A percentile compares a stretch with the other conserved stretches of the same genome.
Evolutionary conservation across 129 eudicot species (phyloP).

Genomic region (Helianthus tuberosus): DNA sequence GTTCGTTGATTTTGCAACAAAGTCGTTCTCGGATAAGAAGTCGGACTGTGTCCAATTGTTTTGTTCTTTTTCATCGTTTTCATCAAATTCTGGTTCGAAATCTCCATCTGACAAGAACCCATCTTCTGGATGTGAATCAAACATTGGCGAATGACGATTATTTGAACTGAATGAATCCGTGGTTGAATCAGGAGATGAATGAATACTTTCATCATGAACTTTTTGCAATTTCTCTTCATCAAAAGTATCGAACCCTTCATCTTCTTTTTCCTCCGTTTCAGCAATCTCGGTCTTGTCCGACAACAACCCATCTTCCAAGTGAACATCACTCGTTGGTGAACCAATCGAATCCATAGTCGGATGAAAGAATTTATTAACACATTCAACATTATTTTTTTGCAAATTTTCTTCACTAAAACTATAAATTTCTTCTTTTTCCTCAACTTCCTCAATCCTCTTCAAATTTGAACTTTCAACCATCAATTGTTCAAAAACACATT

Average conservation of each 20-base stretch:
- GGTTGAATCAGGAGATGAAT: slow-evolving; percentile 32
- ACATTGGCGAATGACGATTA: slow-evolving; percentile 29
- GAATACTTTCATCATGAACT: slow-evolving; percentile 25
- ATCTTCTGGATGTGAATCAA: slow-evolving; percentile 47
- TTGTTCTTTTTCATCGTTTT: slow-evolving; percentile 17
- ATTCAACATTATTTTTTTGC: slow-evolving; percentile 21
- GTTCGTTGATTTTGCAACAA: slow-evolving; percentile 24
- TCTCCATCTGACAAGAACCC: slow-evolving; percentile 70
- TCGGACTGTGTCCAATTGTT: slow-evolving; percentile 22
- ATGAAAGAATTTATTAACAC: background rate
- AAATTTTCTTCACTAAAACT: slow-evolving; percentile 16
- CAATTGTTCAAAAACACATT: slow-evolving; percentile 17
- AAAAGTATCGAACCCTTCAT: slow-evolving; percentile 26
- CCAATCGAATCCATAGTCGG: background rate
- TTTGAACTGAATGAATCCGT: slow-evolving; percentile 34
- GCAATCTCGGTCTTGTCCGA: slow-evolving; percentile 5
- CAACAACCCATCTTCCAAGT: too few species aligned
- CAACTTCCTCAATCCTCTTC: slow-evolving; percentile 20
- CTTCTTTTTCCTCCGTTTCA: slow-evolving; percentile 16
- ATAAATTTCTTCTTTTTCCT: slow-evolving; percentile 27
- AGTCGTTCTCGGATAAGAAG: slow-evolving; percentile 53
- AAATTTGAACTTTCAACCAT: background rate
- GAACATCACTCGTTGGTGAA: slow-evolving; percentile 34
- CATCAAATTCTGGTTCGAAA: slow-evolving; percentile 45
- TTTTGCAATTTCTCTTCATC: slow-evolving; percentile 21